Base-by-base conservation (phyloP, 202 grass and related monocot species). In the Schoenoplectus tabernaemontani region DNA sequence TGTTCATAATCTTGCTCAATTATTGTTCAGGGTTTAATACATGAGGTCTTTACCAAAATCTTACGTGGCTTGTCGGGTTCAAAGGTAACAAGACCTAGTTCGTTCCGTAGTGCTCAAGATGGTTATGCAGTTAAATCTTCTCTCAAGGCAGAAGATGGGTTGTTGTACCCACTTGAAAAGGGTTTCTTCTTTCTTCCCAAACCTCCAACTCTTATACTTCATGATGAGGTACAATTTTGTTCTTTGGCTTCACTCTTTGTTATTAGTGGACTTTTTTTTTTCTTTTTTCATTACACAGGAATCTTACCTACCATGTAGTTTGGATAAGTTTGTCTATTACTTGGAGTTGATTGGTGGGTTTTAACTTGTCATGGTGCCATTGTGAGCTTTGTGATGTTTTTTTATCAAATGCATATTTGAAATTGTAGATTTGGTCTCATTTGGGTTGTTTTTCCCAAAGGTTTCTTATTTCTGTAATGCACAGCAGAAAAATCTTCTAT, bases 41-140 rank as follows among this genome's bases (percentile, higher is more conserved):
- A 88, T 80, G 96, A 99, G 64, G 88, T 99, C 33, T 99, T 99
- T 78, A 92, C 88, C 82, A 91, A 84, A 84, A 72, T 91, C 24
- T 88, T 99, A 77, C 92, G 90, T 82, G 96, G 96, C 64, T 72
- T 99, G 89, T 99, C 96, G 82, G 92, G 90, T 79, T 86, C 88
- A 50, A 99, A 93, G 84, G 96, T 99, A 20, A 99, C 96, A 64
- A 93, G 92, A 63, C 90, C 88, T 13, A 87, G 92, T 60, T 78
- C 81, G 59, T 99, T 99, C 79, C 91, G 92, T 75, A 99, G 90
- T 82, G 90, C 81, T 82, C 90, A 96, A 83, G 88, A 86, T 89
- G 96, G 96, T 71, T 99, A 99, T 84, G 96, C 92, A 84, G 96
- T 99, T 77, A 95, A 99, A 85, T 99, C 96, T 59, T 99, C 96